Conservation (phyloP, 1,284 basidiomycete genomes). For the Phlebopus sp. region DNA sequence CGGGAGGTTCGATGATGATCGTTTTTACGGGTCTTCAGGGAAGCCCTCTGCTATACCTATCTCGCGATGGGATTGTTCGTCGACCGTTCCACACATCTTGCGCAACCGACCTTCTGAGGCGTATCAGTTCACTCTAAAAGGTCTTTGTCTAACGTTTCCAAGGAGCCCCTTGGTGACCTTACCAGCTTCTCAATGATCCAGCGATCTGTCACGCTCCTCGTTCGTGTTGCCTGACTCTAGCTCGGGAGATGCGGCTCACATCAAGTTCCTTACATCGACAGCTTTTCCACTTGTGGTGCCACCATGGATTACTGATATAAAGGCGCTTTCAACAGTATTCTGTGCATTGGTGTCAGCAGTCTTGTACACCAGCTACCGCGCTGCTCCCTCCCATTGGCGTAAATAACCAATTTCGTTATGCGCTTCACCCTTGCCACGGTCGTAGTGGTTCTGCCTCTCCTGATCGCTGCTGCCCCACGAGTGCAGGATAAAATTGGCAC, state of each 20-base stretch:
- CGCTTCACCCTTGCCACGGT: conserved; percentile 13
- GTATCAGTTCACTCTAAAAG: not conserved
- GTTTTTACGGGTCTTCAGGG: no score
- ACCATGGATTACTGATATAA: not conserved
- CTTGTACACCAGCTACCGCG: not conserved
- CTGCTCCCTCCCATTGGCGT: not conserved
- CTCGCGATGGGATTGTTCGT: not conserved
- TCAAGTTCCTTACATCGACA: not conserved
- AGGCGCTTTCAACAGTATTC: not conserved
- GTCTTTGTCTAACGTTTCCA: not conserved
- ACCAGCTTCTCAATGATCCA: not conserved
- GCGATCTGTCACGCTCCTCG: not conserved
- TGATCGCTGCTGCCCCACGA: conserved; percentile 12
- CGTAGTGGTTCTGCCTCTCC: conserved; percentile 11
- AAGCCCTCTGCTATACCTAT: no score
- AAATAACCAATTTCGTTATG: conserved; percentile 12
- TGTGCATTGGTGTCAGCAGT: not conserved
- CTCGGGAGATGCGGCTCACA: not conserved
- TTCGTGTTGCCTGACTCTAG: not conserved
- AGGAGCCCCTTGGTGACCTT: not conserved
- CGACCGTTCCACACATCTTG: not conserved
- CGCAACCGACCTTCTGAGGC: not conserved
- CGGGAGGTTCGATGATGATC: no score
- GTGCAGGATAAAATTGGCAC: not conserved
- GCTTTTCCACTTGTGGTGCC: not conserved